Evolutionary conservation across 306 rosid genomes (phyloP).

Genomic region (Casuarina equisetifolia): DNA sequence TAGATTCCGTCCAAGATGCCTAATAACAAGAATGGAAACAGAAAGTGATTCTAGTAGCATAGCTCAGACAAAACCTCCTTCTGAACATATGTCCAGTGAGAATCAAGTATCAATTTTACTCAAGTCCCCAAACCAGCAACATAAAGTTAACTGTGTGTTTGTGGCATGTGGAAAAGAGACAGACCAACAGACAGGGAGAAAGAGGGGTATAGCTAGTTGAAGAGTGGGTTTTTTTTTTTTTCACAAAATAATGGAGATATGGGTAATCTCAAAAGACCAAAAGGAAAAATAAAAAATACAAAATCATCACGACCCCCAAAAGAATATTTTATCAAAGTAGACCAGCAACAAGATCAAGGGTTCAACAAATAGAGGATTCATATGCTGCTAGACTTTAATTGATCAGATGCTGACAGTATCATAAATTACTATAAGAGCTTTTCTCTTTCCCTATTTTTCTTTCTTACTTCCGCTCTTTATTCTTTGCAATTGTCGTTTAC

Average conservation of each 20-base stretch:
- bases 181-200: neutral
- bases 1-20: slow-evolving; percentile 95
- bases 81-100: slow-evolving; percentile 7
- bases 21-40: slow-evolving; percentile 30
- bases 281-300: neutral
- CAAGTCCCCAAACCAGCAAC: neutral
- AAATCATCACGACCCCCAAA: neutral
- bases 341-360: neutral
- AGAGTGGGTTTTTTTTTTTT: neutral
- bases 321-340: neutral
- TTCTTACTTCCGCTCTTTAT: neutral
- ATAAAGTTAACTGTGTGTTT: neutral
- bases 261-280: neutral
- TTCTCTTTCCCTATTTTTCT: neutral
- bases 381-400: neutral
- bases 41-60: neutral
- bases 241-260: neutral
- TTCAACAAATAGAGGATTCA: neutral
- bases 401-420: neutral
- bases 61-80: slow-evolving; percentile 4
- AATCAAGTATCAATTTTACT: neutral
- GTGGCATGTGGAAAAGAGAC: neutral
- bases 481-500: neutral
- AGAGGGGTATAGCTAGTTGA: neutral
- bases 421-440: neutral